Evolutionary conservation across 2,329 filamentous ascomycete species (phyloP).

Genomic region (Alternaria brassicae): DNA sequence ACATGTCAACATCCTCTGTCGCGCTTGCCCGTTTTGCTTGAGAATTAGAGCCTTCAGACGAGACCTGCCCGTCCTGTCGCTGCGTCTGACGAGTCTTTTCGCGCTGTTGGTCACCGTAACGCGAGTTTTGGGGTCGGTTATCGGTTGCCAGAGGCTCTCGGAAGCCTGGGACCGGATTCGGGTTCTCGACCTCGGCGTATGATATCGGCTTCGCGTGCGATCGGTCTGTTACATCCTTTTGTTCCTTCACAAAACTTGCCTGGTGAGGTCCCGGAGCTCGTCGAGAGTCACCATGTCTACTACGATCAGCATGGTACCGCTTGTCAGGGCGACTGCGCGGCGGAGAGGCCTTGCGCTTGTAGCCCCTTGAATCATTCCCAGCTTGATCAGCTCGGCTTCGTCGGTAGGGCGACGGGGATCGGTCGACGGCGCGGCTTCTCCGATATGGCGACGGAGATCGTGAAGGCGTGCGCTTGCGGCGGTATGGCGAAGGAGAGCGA

Average conservation of each 20-base stretch:
- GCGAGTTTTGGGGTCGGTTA: conserved; percentile 9
- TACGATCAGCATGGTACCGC: conserved; percentile 55
- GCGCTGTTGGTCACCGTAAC: conserved; percentile 3
- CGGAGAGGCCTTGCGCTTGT: conserved; percentile 53
- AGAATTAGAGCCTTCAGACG: conserved; percentile 5
- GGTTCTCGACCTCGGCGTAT: conserved; percentile 50
- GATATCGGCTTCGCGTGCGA: conserved; percentile 36
- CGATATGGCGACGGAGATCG: conserved; percentile 42
- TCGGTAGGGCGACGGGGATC: conserved; percentile 41
- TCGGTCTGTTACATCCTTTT: conserved; percentile 17
- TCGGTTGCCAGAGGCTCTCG: conserved; percentile 21
- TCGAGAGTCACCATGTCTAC: conserved; percentile 62
- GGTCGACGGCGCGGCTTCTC: conserved; percentile 27
- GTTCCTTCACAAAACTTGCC: conserved; percentile 16
- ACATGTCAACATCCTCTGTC: conserved; percentile 30
- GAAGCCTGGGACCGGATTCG: conserved; percentile 49
- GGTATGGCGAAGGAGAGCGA: conserved; percentile 44
- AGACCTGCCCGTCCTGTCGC: conserved; percentile 14
- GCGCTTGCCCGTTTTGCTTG: conserved; percentile 8
- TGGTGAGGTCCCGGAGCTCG: conserved; percentile 56
- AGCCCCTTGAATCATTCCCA: conserved; percentile 42
- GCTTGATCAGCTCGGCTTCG: conserved; percentile 32
- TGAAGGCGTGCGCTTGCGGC: conserved; percentile 32
- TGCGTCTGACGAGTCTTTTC: conserved; percentile 9
- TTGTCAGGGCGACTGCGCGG: conserved; percentile 60